Evolutionary conservation across 2,329 filamentous ascomycete species (phyloP).

Genomic region (Curvularia lunata): DNA sequence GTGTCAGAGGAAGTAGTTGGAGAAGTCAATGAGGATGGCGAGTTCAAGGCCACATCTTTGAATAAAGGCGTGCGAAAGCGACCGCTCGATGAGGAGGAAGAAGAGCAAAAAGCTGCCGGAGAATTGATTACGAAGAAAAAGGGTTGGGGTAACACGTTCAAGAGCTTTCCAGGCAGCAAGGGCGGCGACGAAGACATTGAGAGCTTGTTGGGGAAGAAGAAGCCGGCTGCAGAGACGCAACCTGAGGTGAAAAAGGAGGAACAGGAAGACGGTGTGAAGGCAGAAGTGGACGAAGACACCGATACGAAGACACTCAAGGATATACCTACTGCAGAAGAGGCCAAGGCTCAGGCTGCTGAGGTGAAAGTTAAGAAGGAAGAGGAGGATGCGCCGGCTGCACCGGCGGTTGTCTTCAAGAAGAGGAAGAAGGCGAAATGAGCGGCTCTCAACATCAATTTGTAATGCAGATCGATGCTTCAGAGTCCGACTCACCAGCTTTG

Average conservation of each 20-base stretch:
- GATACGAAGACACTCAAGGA: conserved; percentile 27
- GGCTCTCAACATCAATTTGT: not conserved
- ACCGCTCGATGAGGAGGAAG: conserved; percentile 64
- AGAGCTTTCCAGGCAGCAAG: conserved; percentile 52
- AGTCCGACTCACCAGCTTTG: not conserved
- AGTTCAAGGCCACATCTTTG: conserved; percentile 51
- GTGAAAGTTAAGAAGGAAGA: conserved; percentile 30
- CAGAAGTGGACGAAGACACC: conserved; percentile 28
- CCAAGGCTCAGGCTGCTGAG: conserved; percentile 18
- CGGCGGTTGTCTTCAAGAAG: conserved; percentile 77
- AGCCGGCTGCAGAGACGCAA: conserved; percentile 27
- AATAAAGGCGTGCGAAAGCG: conserved; percentile 69
- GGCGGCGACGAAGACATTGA: conserved; percentile 69
- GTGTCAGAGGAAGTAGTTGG: conserved; percentile 59
- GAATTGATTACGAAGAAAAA: conserved; percentile 51
- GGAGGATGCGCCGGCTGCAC: conserved; percentile 27
- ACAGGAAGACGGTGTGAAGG: conserved; percentile 31
- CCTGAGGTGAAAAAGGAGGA: conserved; percentile 54
- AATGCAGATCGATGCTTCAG: not conserved
- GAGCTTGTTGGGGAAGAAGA: conserved; percentile 57
- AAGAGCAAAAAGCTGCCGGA: conserved; percentile 65
- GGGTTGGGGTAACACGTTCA: conserved; percentile 56
- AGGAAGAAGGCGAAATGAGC: conserved; percentile 67
- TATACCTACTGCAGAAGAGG: conserved; percentile 40
- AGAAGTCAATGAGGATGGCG: conserved; percentile 53